Conservation (phyloP, 371 early-diverging fungal genomes). For the Circinella umbellata region DNA sequence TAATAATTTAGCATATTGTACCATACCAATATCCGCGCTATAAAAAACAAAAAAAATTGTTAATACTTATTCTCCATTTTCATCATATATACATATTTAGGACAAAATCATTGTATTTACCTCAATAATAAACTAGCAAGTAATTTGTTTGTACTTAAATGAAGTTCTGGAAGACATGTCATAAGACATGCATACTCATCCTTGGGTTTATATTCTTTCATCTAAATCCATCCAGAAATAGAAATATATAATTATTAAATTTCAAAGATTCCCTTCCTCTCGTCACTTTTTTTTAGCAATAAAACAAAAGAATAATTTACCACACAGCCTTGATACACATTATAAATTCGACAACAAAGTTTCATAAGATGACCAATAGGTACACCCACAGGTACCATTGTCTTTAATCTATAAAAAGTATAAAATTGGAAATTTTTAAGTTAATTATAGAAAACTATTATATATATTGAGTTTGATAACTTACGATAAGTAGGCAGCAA, state of each 20-base stretch:
- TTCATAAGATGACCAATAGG: constrained; percentile 49
- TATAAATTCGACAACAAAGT: constrained; percentile 52
- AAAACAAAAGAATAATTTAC: constrained; percentile 29
- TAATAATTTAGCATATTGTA: constrained; percentile 42
- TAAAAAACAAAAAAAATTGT: not conserved
- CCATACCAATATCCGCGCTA: constrained; percentile 46
- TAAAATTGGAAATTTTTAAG: not conserved
- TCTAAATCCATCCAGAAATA: constrained; percentile 9
- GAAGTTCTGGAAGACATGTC: constrained; percentile 46
- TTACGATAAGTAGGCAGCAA: constrained; percentile 47
- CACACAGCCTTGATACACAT: constrained; percentile 48
- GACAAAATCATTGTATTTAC: constrained; percentile 33
- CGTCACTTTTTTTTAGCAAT: not conserved
- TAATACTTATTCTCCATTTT: not conserved
- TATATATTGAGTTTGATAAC: constrained; percentile 1
- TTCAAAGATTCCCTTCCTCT: too few relatives aligned
- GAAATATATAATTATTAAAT: not conserved
- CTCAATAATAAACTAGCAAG: constrained; percentile 44
- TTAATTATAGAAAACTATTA: not conserved
- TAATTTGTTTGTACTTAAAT: constrained; percentile 42
- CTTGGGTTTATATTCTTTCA: constrained; percentile 29
- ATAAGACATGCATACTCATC: constrained; percentile 36
- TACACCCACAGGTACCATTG: constrained; percentile 38
- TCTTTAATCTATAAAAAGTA: constrained; percentile 29
- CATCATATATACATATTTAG: not conserved